These are phyloP conservation scores for Tuber melanosporum DNA, from an alignment of 495 filamentous ascomycete species.

Conservation along the genomic window DNA sequence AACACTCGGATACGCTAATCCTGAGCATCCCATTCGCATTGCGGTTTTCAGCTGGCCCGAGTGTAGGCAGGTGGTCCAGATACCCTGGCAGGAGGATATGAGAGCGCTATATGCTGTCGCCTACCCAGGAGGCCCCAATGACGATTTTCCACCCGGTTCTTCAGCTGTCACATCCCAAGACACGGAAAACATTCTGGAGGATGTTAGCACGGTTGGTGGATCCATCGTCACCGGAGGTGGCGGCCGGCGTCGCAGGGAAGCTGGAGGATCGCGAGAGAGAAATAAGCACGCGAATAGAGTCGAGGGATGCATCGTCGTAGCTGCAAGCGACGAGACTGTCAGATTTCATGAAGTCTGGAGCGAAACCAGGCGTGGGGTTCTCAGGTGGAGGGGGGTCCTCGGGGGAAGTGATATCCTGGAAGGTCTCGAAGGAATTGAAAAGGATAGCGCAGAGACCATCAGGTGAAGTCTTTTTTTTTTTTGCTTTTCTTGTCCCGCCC, in stretches of 20 bases:
- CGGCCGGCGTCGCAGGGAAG: constrained; percentile 6
- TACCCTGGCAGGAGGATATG: constrained; percentile 81
- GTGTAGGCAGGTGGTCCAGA: constrained; percentile 77
- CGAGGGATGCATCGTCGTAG: constrained; percentile 90
- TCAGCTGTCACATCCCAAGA: neutral
- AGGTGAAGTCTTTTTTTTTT: constrained; percentile 26
- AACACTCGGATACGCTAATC: constrained; percentile 92
- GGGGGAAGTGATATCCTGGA: constrained; percentile 87
- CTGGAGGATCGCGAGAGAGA: constrained; percentile 34
- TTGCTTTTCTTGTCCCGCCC: neutral
- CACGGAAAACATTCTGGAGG: constrained; percentile 17
- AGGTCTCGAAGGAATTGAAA: constrained; percentile 74
- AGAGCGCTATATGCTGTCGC: constrained; percentile 68
- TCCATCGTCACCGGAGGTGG: neutral
- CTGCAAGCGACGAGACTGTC: constrained; percentile 86
- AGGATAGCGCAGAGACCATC: constrained; percentile 50
- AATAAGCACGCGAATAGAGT: constrained; percentile 49
- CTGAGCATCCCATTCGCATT: constrained; percentile 83
- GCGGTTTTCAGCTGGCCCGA: constrained; percentile 95
- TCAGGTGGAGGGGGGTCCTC: constrained; percentile 59
- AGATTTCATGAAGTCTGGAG: constrained; percentile 96
- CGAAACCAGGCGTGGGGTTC: constrained; percentile 53
- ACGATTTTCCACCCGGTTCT: constrained; percentile 16
- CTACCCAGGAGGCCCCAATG: constrained; percentile 57
- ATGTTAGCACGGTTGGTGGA: constrained; percentile 10